These are phyloP conservation scores for Fraxinus xanthoxyloides DNA, from an alignment of 305 asterid species.

Conservation along the genomic window DNA sequence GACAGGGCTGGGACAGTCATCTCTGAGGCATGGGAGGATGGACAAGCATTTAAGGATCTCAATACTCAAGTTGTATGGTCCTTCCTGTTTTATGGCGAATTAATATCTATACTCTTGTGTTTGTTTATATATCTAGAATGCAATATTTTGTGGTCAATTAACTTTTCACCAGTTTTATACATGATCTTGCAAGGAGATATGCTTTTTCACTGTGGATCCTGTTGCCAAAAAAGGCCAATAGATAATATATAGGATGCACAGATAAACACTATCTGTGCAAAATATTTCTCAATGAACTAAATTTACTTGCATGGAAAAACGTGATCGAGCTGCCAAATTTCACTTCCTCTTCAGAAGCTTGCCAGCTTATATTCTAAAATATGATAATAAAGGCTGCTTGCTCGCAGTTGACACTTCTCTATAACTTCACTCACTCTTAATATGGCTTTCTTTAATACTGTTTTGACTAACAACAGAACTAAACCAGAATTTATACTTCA, in stretches of 20 bases:
- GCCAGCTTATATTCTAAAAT: neutral
- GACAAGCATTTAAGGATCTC: slow-evolving; percentile 86
- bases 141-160: neutral
- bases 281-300: neutral
- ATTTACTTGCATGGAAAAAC: neutral
- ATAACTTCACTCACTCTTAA: neutral
- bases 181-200: neutral
- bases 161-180: neutral
- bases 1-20: slow-evolving; percentile 88
- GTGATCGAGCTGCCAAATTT: neutral
- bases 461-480: neutral
- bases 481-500: neutral
- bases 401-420: neutral
- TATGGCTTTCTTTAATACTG: neutral
- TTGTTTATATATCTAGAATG: neutral
- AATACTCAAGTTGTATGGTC: slow-evolving; percentile 83
- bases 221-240: neutral
- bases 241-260: neutral
- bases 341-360: neutral
- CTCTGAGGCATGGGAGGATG: slow-evolving; percentile 99
- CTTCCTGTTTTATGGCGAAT: slow-evolving; percentile 13
- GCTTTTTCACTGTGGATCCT: neutral
- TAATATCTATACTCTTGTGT: neutral
- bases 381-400: neutral
- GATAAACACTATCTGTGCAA: neutral